Evolutionary conservation across 2,329 filamentous ascomycete genomes (phyloP).

Genomic region (Phialophora verrucosa): DNA sequence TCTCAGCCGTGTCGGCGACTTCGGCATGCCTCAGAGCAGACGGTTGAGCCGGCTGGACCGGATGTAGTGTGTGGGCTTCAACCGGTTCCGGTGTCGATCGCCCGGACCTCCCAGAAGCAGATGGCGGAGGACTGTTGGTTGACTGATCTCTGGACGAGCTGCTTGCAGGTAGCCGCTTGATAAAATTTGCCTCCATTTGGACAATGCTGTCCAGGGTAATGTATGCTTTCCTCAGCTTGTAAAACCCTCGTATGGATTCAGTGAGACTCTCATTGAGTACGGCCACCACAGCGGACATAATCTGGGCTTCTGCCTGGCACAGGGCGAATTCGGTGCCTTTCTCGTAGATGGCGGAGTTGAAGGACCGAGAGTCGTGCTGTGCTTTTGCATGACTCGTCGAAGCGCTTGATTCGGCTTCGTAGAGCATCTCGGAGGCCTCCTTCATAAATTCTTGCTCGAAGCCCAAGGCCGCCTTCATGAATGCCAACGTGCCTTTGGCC

Average conservation of each 20-base stretch:
- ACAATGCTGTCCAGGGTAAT: constrained; percentile 79
- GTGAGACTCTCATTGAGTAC: constrained; percentile 92
- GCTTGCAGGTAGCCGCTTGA: constrained; percentile 41
- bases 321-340: constrained; percentile 86
- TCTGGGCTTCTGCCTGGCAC: constrained; percentile 80
- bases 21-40: constrained; percentile 34
- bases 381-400: constrained; percentile 77
- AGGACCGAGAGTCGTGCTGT: constrained; percentile 65
- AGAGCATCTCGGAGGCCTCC: constrained; percentile 75
- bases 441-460: constrained; percentile 92
- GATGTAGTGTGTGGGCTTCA: constrained; percentile 43
- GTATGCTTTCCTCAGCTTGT: constrained; percentile 88
- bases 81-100: constrained; percentile 11
- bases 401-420: constrained; percentile 76
- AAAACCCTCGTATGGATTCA: constrained; percentile 88
- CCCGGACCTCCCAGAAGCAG: constrained; percentile 23
- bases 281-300: constrained; percentile 86
- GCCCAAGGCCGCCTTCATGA: constrained; percentile 83
- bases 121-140: constrained; percentile 32
- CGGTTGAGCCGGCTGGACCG: constrained; percentile 28
- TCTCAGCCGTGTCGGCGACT: constrained; percentile 14
- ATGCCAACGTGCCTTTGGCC: constrained; percentile 78
- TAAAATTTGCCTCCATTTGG: constrained; percentile 70
- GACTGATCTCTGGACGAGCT: constrained; percentile 32
- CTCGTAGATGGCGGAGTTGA: constrained; percentile 71